These are phyloP conservation scores for Camillea tinctor DNA, from an alignment of 2,329 filamentous ascomycete genomes.

Conservation along the genomic window DNA sequence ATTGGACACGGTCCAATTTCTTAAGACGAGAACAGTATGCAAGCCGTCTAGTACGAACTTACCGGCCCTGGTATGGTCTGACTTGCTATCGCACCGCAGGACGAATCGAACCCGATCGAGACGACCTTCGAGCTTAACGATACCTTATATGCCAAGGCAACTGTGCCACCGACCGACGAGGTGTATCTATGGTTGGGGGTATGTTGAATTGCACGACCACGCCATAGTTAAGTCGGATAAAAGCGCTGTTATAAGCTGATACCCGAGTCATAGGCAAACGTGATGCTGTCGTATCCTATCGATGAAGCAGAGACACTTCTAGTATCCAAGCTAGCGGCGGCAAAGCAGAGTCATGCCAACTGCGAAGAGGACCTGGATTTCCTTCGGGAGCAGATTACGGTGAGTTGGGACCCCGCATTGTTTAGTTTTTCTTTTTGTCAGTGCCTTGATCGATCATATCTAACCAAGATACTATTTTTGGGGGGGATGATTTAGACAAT, in stretches of 20 bases:
- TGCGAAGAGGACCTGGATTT: conserved; percentile 98
- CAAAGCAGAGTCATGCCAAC: conserved; percentile 76
- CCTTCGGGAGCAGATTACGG: conserved; percentile 92
- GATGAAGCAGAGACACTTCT: conserved; percentile 81
- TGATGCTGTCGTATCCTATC: conserved; percentile 94
- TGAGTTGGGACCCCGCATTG: conserved; percentile 47
- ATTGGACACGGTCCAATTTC: conserved; percentile 82
- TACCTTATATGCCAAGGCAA: conserved; percentile 87
- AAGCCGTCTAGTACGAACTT: background rate
- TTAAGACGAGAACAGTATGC: conserved; percentile 71
- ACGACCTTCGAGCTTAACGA: conserved; percentile 97
- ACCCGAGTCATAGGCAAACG: conserved; percentile 66
- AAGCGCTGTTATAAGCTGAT: conserved; percentile 4
- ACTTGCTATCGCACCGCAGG: conserved; percentile 28
- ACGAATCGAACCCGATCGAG: conserved; percentile 69
- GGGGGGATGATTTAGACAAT: conserved; percentile 63
- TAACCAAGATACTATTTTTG: conserved; percentile 7
- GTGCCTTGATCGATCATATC: conserved; percentile 7
- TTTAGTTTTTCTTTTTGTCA: background rate
- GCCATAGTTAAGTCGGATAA: background rate
- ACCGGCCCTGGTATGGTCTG: background rate
- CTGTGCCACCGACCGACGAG: conserved; percentile 78
- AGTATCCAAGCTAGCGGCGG: conserved; percentile 72
- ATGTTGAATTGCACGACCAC: conserved; percentile 32
- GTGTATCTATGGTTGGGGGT: conserved; percentile 97